Evolutionary conservation across 495 filamentous ascomycete species (phyloP).

Genomic region (Tuber brumale): DNA sequence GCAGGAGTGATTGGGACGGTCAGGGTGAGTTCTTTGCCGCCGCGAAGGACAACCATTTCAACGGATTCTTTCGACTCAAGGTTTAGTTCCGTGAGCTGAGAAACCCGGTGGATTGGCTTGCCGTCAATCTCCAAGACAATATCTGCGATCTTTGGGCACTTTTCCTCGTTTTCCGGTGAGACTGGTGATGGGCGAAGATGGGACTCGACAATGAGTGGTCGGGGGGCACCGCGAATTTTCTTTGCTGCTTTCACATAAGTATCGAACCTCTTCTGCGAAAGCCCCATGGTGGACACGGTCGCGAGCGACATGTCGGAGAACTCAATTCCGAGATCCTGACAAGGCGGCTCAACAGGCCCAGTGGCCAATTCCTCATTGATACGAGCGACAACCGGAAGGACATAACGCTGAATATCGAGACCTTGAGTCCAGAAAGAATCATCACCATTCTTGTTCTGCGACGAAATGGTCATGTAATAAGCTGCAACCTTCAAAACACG

Average conservation of each 20-base stretch:
- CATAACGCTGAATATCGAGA: slow-evolving; percentile 39
- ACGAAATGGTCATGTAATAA: slow-evolving; percentile 42
- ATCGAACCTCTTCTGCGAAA: slow-evolving; percentile 37
- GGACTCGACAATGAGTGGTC: slow-evolving; percentile 41
- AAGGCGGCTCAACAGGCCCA: slow-evolving; percentile 29
- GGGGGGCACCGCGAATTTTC: slow-evolving; percentile 39
- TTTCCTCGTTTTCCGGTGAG: slow-evolving; percentile 30
- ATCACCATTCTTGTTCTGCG: slow-evolving; percentile 41
- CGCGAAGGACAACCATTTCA: slow-evolving; percentile 41
- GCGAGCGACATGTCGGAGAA: slow-evolving; percentile 43
- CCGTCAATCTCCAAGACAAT: slow-evolving; percentile 41
- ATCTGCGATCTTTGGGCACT: slow-evolving; percentile 36
- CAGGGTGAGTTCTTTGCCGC: slow-evolving; percentile 37
- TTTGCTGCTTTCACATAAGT: slow-evolving; percentile 41
- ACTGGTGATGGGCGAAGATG: slow-evolving; percentile 32
- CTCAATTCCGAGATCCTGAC: slow-evolving; percentile 40
- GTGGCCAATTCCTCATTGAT: slow-evolving; percentile 27
- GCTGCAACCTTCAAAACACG: slow-evolving; percentile 36
- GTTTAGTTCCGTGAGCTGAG: slow-evolving; percentile 36
- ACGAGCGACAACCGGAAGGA: slow-evolving; percentile 37
- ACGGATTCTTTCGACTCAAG: slow-evolving; percentile 38
- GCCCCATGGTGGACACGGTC: slow-evolving; percentile 40
- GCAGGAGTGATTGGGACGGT: slow-evolving; percentile 36
- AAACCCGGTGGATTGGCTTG: slow-evolving; percentile 39
- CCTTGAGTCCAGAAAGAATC: slow-evolving; percentile 42